Base-by-base conservation (phyloP, 1,284 basidiomycete genomes). In the Laetiporus sulphureus region DNA sequence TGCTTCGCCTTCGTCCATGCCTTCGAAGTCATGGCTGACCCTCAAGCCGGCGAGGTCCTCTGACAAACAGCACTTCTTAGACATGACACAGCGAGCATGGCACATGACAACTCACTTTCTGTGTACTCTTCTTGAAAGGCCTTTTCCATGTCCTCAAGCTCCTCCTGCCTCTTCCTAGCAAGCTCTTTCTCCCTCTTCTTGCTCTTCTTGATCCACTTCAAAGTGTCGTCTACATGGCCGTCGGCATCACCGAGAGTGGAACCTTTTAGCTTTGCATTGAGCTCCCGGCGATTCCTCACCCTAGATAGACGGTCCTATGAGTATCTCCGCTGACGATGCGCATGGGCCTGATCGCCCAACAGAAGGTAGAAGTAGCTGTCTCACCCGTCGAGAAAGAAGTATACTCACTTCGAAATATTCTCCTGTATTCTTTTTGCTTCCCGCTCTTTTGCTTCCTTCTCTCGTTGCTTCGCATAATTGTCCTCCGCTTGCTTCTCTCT, bases 21-120 rank as follows among this genome's bases (percentile, higher is more conserved):
- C 86, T 46, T 95, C 89, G 45, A 95, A 81, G 69, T 91, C 91
- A 67, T 99, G 96, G 64, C 78, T 85, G 58, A 99, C 96, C 73
- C 95, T 96, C 47, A 99, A 67, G 32, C 96, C 96, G 44, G 74
- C 78, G 47, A 99, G 77, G 65, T 98, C 95, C 70, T 76, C 84
- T 88, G 47, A 21, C 32, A 16, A 27, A 60, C 25, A 20, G 12
- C 12, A 16, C 24, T 20, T 1, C 8, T 23, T 21, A 13, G 15
- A 13, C 18, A 35, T 18, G 21, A 18, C 20, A 34, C 22, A 4
- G 22, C 21, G 32, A 40, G 13, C 18, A 20, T 27, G 27, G 38
- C 41, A 36, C 16, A 47, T 10, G 29, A 4, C n/a, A 3, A 72
- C 81, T 57, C 56, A 87, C 89, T 80, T 66, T 88, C 89, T 36